Conservation (phyloP, 805 yeast genomes). For the Priceomyces medius region DNA sequence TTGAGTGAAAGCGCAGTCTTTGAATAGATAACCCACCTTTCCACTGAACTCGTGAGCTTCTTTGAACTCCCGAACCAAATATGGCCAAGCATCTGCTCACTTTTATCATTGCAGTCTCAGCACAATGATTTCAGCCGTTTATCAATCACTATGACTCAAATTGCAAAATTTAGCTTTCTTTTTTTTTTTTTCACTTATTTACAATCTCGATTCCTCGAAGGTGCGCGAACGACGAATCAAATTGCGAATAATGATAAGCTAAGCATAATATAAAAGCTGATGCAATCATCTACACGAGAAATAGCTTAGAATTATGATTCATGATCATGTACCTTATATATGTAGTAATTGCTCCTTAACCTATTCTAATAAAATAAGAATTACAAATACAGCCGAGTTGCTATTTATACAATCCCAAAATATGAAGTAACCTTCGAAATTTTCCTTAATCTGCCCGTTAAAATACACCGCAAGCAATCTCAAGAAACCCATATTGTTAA, state of each 20-base stretch:
- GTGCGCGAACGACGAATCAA: slow-evolving; percentile 6
- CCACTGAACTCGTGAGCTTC: neutral
- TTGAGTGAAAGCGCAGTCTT: neutral
- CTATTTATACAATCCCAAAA: neutral
- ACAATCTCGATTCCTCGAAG: neutral
- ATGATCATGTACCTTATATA: no score
- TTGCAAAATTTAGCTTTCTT: neutral
- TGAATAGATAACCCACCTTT: neutral
- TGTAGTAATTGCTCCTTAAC: neutral
- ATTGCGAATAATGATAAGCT: slow-evolving; percentile 2
- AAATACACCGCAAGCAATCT: no score
- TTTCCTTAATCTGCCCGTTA: no score
- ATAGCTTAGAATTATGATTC: no score
- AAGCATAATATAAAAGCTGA: no score
- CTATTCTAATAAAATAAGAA: neutral
- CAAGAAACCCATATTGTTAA: slow-evolving; percentile 45
- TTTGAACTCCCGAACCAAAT: neutral
- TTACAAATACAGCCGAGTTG: neutral
- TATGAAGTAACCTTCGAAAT: no score
- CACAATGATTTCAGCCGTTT: neutral
- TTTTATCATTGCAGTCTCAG: neutral
- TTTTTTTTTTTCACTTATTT: neutral
- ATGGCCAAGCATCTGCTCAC: neutral
- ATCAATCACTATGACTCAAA: slow-evolving; percentile 1
- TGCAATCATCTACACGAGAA: no score